Evolutionary conservation across 1,284 basidiomycete genomes (phyloP).

Genomic region (Cutaneotrichosporon sp.): DNA sequence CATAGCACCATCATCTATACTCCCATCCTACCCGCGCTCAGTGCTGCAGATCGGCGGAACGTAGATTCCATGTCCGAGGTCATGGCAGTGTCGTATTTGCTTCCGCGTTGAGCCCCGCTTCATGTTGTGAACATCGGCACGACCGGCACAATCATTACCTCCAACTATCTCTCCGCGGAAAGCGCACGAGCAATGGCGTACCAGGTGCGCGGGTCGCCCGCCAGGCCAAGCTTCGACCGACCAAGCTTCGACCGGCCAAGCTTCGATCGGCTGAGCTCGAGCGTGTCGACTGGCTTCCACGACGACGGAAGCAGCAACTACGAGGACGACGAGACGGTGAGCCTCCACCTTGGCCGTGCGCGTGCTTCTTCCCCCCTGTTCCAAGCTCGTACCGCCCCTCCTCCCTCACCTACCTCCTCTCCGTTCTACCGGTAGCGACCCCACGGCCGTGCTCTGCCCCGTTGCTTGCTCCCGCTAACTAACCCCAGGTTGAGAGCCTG

Average conservation of each 20-base stretch:
- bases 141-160: not conserved
- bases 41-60: not conserved
- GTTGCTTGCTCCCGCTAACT: not conserved
- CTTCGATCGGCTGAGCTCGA: constrained; percentile 25
- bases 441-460: no score
- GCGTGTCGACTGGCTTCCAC: constrained; percentile 26
- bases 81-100: not conserved
- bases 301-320: constrained; percentile 16
- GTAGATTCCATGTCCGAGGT: not conserved
- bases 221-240: constrained; percentile 23
- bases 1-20: not conserved
- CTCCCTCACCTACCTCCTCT: not conserved
- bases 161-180: not conserved
- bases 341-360: constrained; percentile 8
- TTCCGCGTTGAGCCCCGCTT: constrained; percentile 3
- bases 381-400: not conserved
- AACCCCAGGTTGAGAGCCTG: constrained; percentile 51
- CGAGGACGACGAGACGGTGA: constrained; percentile 28
- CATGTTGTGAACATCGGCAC: not conserved
- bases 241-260: constrained; percentile 17
- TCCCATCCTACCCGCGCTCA: not conserved
- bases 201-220: constrained; percentile 17
- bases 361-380: not conserved
- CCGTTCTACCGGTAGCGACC: no score
- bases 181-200: constrained; percentile 7